These are phyloP conservation scores for Linnemannia schmuckeri DNA, from an alignment of 192 early-diverging fungal species.

Conservation along the genomic window DNA sequence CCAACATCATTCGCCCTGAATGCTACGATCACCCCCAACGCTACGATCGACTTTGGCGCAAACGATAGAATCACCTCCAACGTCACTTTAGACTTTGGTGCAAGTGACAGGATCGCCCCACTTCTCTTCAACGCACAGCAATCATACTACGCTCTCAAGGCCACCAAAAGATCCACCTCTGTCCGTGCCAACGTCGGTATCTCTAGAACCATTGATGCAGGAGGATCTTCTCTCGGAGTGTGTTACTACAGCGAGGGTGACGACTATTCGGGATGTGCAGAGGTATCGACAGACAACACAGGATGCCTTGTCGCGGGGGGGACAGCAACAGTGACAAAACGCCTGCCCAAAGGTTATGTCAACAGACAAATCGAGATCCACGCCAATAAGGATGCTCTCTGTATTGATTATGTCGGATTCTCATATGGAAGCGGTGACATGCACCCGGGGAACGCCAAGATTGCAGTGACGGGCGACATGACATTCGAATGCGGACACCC, in stretches of 20 bases:
- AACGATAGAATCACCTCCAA: background rate
- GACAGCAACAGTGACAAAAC: background rate
- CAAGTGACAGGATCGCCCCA: background rate
- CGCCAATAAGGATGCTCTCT: background rate
- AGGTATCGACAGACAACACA: background rate
- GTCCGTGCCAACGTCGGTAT: background rate
- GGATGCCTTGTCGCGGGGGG: background rate
- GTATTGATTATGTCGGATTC: background rate
- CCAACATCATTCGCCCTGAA: background rate
- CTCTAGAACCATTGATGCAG: background rate
- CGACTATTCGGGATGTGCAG: background rate
- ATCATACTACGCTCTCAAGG: background rate
- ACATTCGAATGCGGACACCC: background rate
- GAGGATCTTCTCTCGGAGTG: background rate
- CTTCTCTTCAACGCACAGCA: background rate
- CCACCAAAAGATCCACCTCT: background rate
- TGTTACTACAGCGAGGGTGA: background rate
- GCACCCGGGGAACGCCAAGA: background rate
- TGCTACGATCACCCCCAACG: background rate
- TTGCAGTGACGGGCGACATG: background rate
- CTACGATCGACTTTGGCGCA: background rate
- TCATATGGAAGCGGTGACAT: background rate
- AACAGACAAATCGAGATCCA: constrained; percentile 6
- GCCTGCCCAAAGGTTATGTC: background rate
- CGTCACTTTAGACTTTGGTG: background rate